Conservation (phyloP, 371 early-diverging fungal species). For the Umbelopsis sp. region DNA sequence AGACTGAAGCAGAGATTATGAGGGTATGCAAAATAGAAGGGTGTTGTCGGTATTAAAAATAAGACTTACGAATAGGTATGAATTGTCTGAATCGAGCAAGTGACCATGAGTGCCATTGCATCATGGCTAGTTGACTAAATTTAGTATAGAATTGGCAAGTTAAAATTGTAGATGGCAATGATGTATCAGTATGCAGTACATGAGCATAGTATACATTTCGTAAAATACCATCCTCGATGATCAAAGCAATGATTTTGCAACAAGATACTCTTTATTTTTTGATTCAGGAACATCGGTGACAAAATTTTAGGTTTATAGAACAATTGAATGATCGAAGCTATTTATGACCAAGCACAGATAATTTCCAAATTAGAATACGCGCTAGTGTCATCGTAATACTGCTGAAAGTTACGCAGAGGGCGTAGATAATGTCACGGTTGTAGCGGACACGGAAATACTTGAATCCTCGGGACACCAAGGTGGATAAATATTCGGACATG, state of each 20-base stretch:
- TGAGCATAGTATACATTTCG: too few species aligned
- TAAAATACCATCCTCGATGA: too few species aligned
- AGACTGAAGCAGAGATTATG: neutral
- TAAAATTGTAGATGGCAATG: too few species aligned
- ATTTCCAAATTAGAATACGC: too few species aligned
- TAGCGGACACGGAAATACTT: neutral
- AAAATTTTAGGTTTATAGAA: too few species aligned
- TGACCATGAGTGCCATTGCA: slow-evolving; percentile 15
- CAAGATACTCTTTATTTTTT: too few species aligned
- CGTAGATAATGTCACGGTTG: neutral
- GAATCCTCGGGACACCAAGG: slow-evolving; percentile 23
- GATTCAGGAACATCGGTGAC: too few species aligned
- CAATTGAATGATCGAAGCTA: too few species aligned
- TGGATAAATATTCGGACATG: slow-evolving; percentile 28
- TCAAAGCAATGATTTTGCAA: too few species aligned
- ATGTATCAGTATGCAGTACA: too few species aligned
- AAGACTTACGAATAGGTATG: neutral
- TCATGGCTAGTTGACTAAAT: slow-evolving; percentile 11
- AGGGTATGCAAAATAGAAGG: neutral
- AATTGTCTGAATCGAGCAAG: slow-evolving; percentile 12
- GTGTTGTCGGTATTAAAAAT: neutral
- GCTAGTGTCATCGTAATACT: too few species aligned
- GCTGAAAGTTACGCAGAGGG: neutral
- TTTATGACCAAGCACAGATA: too few species aligned
- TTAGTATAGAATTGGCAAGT: neutral